phyloP scores from a whole-genome alignment of 129 eudicot species.

The Chrysanthemum makinoi region DNA sequence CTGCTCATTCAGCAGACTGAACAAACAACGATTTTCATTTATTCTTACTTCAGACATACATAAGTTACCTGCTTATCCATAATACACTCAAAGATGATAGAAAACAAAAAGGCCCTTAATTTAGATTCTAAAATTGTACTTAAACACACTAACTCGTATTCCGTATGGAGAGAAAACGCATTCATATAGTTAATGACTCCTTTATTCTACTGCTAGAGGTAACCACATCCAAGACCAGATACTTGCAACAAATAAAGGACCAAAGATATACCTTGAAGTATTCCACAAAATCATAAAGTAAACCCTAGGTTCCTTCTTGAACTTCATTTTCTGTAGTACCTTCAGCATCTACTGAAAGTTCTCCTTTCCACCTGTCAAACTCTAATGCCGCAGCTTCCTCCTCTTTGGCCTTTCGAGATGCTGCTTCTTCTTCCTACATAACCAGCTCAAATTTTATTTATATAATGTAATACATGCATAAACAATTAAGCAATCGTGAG shows the following conservation, averaged over 20 bases:
- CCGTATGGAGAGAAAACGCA: no score
- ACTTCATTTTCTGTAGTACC: slow-evolving; percentile 89
- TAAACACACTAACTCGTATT: no score
- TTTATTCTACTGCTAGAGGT: slow-evolving; percentile 10
- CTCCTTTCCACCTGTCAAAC: slow-evolving; percentile 96
- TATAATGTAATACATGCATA: background rate
- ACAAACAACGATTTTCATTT: no score
- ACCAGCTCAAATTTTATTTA: background rate
- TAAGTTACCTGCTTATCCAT: no score
- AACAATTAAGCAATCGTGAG: background rate
- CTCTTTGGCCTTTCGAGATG: slow-evolving; percentile 80
- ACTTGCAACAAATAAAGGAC: background rate
- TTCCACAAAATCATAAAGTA: slow-evolving; percentile 89
- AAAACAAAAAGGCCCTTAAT: no score
- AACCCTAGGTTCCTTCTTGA: slow-evolving; percentile 85
- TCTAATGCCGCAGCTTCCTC: slow-evolving; percentile 96
- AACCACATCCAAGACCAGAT: background rate
- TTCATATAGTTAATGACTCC: background rate
- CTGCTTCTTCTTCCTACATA: slow-evolving; percentile 88
- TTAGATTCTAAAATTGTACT: no score
- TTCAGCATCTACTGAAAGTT: slow-evolving; percentile 91
- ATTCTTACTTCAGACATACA: no score
- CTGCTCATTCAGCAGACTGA: no score
- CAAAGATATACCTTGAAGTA: slow-evolving; percentile 72
- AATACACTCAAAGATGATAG: no score